Evolutionary conservation across 169 alveolate species (phyloP), one percentile per base, ranked within the genome.

Genomic region (Babesia divergens): DNA sequence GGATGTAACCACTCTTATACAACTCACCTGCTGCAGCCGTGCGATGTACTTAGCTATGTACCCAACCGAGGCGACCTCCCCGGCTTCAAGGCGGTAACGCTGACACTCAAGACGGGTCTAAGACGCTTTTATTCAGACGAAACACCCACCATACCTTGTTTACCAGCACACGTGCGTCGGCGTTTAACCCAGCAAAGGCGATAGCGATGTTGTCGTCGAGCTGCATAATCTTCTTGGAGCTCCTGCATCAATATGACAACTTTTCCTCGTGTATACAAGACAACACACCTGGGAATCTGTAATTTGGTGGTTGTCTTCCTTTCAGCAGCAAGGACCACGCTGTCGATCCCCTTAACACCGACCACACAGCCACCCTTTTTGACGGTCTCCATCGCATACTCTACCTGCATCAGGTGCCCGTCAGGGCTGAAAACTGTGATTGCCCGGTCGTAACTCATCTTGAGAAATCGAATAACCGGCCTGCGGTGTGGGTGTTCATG

Each of bases 391-490:
- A 95, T 91, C 47, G 99, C 99, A 83, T 98, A 97, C 84, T 98
- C 99, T 44, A 97, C 99, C 91, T 98, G 99, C 89, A 95, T 92
- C 44, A 97, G 91, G 86, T 97, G 99, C 64, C 99, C 99, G 83
- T 97, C 99, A 20, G 99, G 99, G 67, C 99, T 95, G 88, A 98
- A 98, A 55, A 97, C 98, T 51, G 99, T 97, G 84, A 98, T 94
- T 34, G 99, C 99, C 66, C 99, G 93, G 91, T 98, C 99, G 95
- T 98, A 97, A 55, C 93, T 76, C 96, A 88, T 91, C 60, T 47
- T 64, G 54, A 35, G 20, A 44, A 32, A 40, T 40, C 47, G 47
- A 40, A 40, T 40, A 16, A 16, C 16, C 16, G 20, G 16, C 20
- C 20, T 40, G 47, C 44, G 24, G 47, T 7, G 28, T 49, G 40